phyloP scores from a whole-genome alignment of 2,329 filamentous ascomycete genomes.

The Talaromyces sp. region DNA sequence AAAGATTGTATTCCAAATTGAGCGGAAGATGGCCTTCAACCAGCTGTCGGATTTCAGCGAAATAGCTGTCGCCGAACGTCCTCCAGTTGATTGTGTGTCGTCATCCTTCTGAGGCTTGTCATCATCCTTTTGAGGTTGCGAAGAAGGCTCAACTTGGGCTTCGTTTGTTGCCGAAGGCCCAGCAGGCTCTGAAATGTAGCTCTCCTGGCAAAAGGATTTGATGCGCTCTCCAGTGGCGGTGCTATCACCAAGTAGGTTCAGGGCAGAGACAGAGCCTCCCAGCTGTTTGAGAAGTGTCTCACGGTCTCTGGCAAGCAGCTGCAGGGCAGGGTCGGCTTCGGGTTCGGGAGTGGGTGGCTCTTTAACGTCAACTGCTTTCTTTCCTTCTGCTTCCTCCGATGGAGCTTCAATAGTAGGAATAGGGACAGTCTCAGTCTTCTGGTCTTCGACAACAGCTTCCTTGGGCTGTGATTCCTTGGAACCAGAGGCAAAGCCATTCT shows the following conservation, averaged over 20 bases:
- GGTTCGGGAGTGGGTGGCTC: slow-evolving; percentile 24
- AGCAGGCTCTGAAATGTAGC: background rate
- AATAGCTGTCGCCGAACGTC: slow-evolving; percentile 35
- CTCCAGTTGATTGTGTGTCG: slow-evolving; percentile 16
- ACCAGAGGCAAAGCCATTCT: background rate
- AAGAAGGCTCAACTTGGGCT: background rate
- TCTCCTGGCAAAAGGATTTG: slow-evolving; percentile 11
- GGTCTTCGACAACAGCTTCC: background rate
- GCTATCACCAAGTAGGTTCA: slow-evolving; percentile 78
- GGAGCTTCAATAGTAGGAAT: slow-evolving; percentile 14
- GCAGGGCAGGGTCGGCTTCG: slow-evolving; percentile 26
- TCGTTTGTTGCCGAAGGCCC: slow-evolving; percentile 9
- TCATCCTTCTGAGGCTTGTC: slow-evolving; percentile 7
- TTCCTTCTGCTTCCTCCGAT: slow-evolving; percentile 20
- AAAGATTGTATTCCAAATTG: slow-evolving; percentile 37
- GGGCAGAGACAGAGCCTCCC: slow-evolving; percentile 26
- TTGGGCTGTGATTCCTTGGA: slow-evolving; percentile 13
- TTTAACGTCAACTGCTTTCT: slow-evolving; percentile 13
- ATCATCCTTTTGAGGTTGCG: slow-evolving; percentile 2
- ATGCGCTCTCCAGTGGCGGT: slow-evolving; percentile 56
- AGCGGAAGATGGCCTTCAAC: slow-evolving; percentile 36
- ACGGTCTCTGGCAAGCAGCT: slow-evolving; percentile 27
- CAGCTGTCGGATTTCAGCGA: slow-evolving; percentile 36
- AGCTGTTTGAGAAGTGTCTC: slow-evolving; percentile 28
- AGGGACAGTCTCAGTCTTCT: slow-evolving; percentile 1